Percentiles rank a stretch among this genome's conserved stretches.
These are phyloP conservation scores for Alloascoidea hylecoeti DNA, from an alignment of 805 yeast genomes.

Conservation along the genomic window DNA sequence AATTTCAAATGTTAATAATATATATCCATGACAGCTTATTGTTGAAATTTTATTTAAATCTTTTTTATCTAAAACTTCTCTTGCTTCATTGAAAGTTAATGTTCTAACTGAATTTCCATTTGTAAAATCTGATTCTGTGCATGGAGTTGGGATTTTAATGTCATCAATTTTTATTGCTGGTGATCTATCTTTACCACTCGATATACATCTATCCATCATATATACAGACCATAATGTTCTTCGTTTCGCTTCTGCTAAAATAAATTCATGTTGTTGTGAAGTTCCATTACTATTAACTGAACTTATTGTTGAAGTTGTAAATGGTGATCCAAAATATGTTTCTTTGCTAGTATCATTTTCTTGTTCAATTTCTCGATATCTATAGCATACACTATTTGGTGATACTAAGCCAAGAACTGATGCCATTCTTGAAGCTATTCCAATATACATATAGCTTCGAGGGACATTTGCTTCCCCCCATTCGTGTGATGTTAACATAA, in stretches of 20 bases:
- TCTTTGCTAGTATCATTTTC: background rate
- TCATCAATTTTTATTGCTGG: constrained; percentile 20
- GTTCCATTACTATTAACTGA: background rate
- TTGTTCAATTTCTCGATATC: constrained; percentile 4
- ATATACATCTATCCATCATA: constrained; percentile 27
- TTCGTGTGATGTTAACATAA: constrained; percentile 23
- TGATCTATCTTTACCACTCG: constrained; percentile 20
- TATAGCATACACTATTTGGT: constrained; percentile 9
- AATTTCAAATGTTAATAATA: constrained; percentile 19
- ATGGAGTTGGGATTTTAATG: constrained; percentile 18
- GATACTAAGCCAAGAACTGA: constrained; percentile 19
- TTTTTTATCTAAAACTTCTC: constrained; percentile 5
- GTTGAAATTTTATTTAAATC: constrained; percentile 10
- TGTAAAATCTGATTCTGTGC: constrained; percentile 18
- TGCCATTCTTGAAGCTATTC: constrained; percentile 26
- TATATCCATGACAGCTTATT: constrained; percentile 13
- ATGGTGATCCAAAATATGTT: background rate
- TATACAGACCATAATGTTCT: constrained; percentile 26
- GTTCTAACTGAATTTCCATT: constrained; percentile 13
- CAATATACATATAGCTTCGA: constrained; percentile 21
- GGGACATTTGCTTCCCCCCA: constrained; percentile 26
- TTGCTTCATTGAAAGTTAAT: constrained; percentile 9
- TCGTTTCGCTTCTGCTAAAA: constrained; percentile 17
- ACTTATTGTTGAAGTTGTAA: background rate
- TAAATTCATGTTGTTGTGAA: background rate